A percentile compares a stretch with the other conserved stretches of the same genome.
Conservation (phyloP, 345 rosid genomes). For the Euphorbia peplus region DNA sequence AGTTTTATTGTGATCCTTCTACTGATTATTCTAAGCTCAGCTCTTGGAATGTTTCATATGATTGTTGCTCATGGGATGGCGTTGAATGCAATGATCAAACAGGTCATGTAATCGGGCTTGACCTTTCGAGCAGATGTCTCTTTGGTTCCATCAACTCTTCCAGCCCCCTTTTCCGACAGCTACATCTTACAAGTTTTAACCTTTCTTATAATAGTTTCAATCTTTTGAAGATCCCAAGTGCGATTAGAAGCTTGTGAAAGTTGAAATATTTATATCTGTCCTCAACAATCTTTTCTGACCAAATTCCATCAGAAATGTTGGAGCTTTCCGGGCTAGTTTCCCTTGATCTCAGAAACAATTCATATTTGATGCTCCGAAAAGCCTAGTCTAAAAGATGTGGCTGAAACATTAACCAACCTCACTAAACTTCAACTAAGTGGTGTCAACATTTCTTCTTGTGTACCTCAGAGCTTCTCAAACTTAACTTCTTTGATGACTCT, state of each 20-base stretch:
- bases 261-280: neutral
- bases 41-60: neutral
- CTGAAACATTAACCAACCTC: neutral
- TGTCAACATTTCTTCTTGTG: neutral
- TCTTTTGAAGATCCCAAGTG: neutral
- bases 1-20: neutral
- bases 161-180: no score
- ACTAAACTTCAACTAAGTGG: neutral
- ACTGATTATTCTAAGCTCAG: neutral
- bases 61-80: neutral
- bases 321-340: neutral
- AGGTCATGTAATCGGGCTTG: neutral
- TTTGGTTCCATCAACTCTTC: no score
- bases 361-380: neutral
- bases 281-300: neutral
- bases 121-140: neutral
- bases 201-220: no score
- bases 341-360: neutral
- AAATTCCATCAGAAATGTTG: slow-evolving; percentile 3
- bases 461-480: neutral
- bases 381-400: neutral
- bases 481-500: neutral
- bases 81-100: neutral
- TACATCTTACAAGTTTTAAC: no score
- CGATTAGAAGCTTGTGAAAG: neutral